Percentiles rank a stretch among this genome's conserved stretches.
Conservation (phyloP, 768 basidiomycete genomes). For the Agrocybe chaxingu region DNA sequence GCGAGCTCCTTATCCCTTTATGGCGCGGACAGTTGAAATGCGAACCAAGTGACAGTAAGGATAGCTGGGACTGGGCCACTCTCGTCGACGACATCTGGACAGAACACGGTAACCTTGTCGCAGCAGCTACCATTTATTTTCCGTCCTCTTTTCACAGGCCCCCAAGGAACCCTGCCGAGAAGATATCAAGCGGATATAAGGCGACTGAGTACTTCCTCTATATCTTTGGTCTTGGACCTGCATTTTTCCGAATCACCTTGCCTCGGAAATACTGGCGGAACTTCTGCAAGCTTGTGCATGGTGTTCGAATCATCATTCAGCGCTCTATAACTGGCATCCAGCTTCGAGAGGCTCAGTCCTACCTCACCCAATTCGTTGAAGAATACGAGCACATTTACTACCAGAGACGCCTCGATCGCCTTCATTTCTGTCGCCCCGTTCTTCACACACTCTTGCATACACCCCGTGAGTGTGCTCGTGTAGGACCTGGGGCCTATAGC, state of each 20-base stretch:
- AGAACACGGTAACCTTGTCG: conserved; percentile 30
- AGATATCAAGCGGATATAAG: conserved; percentile 31
- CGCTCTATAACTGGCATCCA: conserved; percentile 10
- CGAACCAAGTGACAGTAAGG: conserved; percentile 10
- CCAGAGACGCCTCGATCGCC: conserved; percentile 17
- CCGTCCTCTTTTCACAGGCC: conserved; percentile 38
- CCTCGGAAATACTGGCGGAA: conserved; percentile 21
- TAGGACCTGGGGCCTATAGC: conserved; percentile 17
- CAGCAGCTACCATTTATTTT: conserved; percentile 25
- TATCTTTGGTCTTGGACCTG: conserved; percentile 24
- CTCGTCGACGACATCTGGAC: conserved; percentile 26
- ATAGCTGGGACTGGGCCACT: conserved; percentile 27
- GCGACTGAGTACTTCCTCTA: conserved; percentile 25
- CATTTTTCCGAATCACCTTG: conserved; percentile 22
- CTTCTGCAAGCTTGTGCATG: conserved; percentile 26
- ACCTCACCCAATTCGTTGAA: conserved; percentile 16
- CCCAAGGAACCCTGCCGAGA: conserved; percentile 37
- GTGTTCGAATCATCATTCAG: conserved; percentile 22
- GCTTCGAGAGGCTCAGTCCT: conserved; percentile 12
- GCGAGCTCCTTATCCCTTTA: conserved; percentile 31
- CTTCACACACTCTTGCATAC: conserved; percentile 28
- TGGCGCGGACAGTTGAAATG: conserved; percentile 26
- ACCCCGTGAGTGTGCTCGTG: conserved; percentile 16
- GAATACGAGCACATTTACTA: conserved; percentile 34
- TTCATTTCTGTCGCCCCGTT: conserved; percentile 32